Percentiles rank a stretch among this genome's conserved stretches.
These are phyloP conservation scores for Neonectria sp. DNA, from an alignment of 2,329 filamentous ascomycete species.

Conservation along the genomic window DNA sequence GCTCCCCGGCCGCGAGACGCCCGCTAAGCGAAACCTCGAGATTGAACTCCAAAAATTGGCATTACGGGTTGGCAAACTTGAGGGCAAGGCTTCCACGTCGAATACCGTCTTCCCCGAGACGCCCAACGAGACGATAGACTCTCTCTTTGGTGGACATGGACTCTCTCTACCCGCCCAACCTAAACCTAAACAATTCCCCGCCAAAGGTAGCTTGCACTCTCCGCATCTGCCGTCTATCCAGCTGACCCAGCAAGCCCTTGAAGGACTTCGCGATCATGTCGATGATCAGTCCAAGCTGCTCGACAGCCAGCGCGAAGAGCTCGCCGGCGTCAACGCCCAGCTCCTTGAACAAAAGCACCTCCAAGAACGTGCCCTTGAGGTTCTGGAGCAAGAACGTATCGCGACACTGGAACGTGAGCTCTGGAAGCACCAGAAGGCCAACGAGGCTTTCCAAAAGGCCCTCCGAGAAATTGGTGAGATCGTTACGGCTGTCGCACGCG, in stretches of 20 bases:
- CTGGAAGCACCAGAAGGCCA: slow-evolving; percentile 97
- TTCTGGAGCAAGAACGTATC: slow-evolving; percentile 90
- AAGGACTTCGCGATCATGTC: slow-evolving; percentile 89
- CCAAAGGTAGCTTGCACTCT: slow-evolving; percentile 58
- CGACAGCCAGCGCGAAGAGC: slow-evolving; percentile 87
- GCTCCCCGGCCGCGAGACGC: slow-evolving; percentile 82
- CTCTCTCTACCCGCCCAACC: slow-evolving; percentile 59
- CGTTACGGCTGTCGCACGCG: slow-evolving; percentile 94
- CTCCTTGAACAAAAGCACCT: slow-evolving; percentile 88
- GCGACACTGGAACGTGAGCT: slow-evolving; percentile 92
- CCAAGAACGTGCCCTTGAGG: slow-evolving; percentile 85
- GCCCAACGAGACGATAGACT: slow-evolving; percentile 81
- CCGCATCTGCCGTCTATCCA: slow-evolving; percentile 59
- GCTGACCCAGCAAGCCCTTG: slow-evolving; percentile 86
- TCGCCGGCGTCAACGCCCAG: slow-evolving; percentile 88
- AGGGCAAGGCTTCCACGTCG: slow-evolving; percentile 79
- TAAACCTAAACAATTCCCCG: slow-evolving; percentile 63
- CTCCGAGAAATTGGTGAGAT: slow-evolving; percentile 97
- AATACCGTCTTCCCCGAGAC: slow-evolving; percentile 81
- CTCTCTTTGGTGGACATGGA: slow-evolving; percentile 73
- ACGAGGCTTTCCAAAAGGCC: slow-evolving; percentile 98
- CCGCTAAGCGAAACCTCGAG: slow-evolving; percentile 85
- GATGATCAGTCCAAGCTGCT: slow-evolving; percentile 95
- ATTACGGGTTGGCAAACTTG: slow-evolving; percentile 84
- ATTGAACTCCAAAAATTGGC: slow-evolving; percentile 85